phyloP scores from a whole-genome alignment of 345 rosid genomes.

The Combretum micranthum region DNA sequence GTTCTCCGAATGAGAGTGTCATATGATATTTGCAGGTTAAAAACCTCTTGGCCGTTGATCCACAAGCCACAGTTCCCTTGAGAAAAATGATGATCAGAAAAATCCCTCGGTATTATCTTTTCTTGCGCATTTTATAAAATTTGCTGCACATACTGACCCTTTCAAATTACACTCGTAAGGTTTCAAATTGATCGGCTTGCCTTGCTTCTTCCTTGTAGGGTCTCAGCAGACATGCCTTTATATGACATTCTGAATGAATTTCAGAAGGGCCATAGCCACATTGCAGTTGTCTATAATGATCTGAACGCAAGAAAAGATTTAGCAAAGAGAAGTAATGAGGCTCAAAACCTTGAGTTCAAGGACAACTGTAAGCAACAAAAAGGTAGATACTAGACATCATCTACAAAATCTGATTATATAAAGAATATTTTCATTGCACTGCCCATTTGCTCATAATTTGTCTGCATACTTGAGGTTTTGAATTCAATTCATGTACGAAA shows the following conservation, averaged over 20 bases:
- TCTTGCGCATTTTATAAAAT: too few species aligned
- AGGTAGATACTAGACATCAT: constrained; percentile 26
- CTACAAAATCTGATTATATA: constrained; percentile 35
- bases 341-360: constrained; percentile 32
- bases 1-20: background rate
- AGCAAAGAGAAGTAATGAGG: constrained; percentile 27
- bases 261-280: constrained; percentile 97
- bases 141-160: background rate
- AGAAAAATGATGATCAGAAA: constrained; percentile 82
- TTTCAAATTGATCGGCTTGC: constrained; percentile 4
- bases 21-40: constrained; percentile 50
- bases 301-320: constrained; percentile 31
- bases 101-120: constrained; percentile 61
- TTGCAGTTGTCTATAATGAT: constrained; percentile 85
- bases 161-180: background rate
- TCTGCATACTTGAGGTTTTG: too few species aligned
- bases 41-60: constrained; percentile 81
- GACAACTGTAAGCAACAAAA: constrained; percentile 53
- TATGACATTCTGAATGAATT: constrained; percentile 92
- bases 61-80: constrained; percentile 58
- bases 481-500: too few species aligned
- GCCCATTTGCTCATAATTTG: background rate
- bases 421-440: constrained; percentile 4
- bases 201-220: constrained; percentile 35
- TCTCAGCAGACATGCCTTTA: constrained; percentile 76